Conservation (phyloP, 441 rosid species). For the Aquilaria agallochum region DNA sequence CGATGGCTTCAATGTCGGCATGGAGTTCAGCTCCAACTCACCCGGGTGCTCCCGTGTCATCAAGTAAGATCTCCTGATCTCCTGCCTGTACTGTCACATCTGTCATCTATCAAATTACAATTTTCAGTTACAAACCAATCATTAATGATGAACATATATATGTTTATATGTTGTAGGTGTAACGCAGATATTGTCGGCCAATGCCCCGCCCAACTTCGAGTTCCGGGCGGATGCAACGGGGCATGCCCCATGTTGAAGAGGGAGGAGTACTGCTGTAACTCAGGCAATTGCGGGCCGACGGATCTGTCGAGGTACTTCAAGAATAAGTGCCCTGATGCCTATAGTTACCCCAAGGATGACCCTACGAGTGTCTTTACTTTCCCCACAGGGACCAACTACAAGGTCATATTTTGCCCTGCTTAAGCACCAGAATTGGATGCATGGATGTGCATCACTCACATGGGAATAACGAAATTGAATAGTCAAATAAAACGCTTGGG, state of each 20-base stretch:
- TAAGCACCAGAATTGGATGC: too few relatives aligned
- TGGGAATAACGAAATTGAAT: too few relatives aligned
- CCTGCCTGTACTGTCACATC: not conserved
- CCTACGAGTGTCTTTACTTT: constrained; percentile 51
- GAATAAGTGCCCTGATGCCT: constrained; percentile 46
- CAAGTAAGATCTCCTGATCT: constrained; percentile 18
- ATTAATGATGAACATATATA: not conserved
- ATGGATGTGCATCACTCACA: too few relatives aligned
- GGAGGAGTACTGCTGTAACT: constrained; percentile 37
- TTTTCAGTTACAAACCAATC: too few relatives aligned
- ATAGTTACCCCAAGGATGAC: constrained; percentile 59
- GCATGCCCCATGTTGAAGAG: constrained; percentile 37
- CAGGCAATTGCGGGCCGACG: constrained; percentile 25
- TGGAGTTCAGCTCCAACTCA: constrained; percentile 13
- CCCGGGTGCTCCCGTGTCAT: constrained; percentile 38
- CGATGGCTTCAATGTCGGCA: too few relatives aligned
- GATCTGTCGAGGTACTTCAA: constrained; percentile 38
- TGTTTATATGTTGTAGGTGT: constrained; percentile 19
- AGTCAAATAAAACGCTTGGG: too few relatives aligned
- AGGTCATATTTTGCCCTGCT: too few relatives aligned
- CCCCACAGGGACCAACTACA: constrained; percentile 27
- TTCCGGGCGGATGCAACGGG: constrained; percentile 40
- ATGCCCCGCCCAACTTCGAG: constrained; percentile 29
- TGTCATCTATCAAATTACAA: too few relatives aligned
- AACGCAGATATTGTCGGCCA: constrained; percentile 37